These are phyloP conservation scores for Pyrus betulifolia DNA, from an alignment of 306 rosid genomes.

Conservation along the genomic window DNA sequence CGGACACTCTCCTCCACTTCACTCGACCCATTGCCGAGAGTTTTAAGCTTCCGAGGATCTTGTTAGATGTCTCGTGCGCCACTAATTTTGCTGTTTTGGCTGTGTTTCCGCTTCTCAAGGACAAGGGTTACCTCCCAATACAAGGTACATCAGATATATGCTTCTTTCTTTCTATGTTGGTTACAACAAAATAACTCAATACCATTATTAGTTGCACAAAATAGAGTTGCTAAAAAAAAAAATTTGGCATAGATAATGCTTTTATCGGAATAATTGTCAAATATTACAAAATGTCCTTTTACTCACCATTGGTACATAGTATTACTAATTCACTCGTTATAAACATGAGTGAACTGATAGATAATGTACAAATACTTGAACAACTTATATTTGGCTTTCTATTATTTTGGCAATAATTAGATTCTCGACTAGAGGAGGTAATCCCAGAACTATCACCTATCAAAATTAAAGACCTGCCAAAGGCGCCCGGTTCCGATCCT, in stretches of 20 bases:
- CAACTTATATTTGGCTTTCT: too few relatives aligned
- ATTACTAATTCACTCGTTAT: too few relatives aligned
- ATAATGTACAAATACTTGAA: too few relatives aligned
- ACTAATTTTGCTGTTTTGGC: slow-evolving; percentile 26
- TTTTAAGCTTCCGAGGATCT: slow-evolving; percentile 31
- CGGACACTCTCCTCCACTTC: slow-evolving; percentile 27
- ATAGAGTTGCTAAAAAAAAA: too few relatives aligned
- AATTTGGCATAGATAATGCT: too few relatives aligned
- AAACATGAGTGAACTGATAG: neutral
- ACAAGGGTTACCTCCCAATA: slow-evolving; percentile 34
- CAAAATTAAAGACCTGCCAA: slow-evolving; percentile 37
- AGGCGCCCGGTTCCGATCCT: too few relatives aligned
- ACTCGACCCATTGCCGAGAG: slow-evolving; percentile 25
- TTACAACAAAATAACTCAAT: too few relatives aligned
- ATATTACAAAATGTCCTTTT: too few relatives aligned
- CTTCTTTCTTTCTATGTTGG: too few relatives aligned
- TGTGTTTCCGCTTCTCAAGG: slow-evolving; percentile 19
- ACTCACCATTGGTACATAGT: too few relatives aligned
- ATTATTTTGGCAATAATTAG: neutral
- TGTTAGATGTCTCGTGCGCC: slow-evolving; percentile 20
- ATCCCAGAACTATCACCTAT: neutral
- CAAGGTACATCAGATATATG: slow-evolving; percentile 11
- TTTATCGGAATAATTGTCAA: too few relatives aligned
- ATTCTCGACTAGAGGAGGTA: slow-evolving; percentile 28
- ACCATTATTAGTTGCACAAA: too few relatives aligned